Conservation (phyloP, 352 stramenopile species). For the Halophytophthora polymorphica region DNA sequence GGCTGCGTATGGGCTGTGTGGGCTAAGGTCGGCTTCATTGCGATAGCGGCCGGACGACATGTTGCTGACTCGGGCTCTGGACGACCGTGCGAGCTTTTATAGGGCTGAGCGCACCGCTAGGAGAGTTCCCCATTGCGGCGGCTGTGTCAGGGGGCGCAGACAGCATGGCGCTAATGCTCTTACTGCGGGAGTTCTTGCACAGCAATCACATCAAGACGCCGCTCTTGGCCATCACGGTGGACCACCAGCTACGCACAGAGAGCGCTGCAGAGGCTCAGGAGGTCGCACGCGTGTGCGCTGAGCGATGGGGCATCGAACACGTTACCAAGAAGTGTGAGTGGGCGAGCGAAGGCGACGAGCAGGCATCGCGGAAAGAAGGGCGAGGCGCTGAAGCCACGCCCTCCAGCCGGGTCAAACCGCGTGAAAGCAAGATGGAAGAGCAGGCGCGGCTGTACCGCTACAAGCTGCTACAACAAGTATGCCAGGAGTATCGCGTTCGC, state of each 20-base stretch:
- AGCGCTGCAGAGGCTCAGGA: conserved; percentile 57
- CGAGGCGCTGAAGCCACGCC: background rate
- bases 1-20: no score
- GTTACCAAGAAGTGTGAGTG: conserved; percentile 57
- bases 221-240: conserved; percentile 77
- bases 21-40: background rate
- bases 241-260: conserved; percentile 66
- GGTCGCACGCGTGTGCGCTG: conserved; percentile 42
- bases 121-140: conserved; percentile 63
- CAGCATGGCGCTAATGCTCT: conserved; percentile 77
- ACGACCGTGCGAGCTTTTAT: background rate
- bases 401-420: conserved; percentile 24
- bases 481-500: conserved; percentile 46
- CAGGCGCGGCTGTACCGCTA: conserved; percentile 69
- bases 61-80: no score
- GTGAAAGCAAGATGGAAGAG: conserved; percentile 75
- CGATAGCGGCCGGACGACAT: background rate
- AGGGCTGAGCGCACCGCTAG: conserved; percentile 11
- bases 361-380: conserved; percentile 1
- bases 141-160: conserved; percentile 75
- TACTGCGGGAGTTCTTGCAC: conserved; percentile 64
- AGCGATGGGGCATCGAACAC: conserved; percentile 46
- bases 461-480: conserved; percentile 50
- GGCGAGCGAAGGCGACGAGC: conserved; percentile 14
- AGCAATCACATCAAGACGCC: conserved; percentile 45